These are phyloP conservation scores for Hyaloperonospora brassicae DNA, from an alignment of 352 stramenopile genomes.

Conservation along the genomic window DNA sequence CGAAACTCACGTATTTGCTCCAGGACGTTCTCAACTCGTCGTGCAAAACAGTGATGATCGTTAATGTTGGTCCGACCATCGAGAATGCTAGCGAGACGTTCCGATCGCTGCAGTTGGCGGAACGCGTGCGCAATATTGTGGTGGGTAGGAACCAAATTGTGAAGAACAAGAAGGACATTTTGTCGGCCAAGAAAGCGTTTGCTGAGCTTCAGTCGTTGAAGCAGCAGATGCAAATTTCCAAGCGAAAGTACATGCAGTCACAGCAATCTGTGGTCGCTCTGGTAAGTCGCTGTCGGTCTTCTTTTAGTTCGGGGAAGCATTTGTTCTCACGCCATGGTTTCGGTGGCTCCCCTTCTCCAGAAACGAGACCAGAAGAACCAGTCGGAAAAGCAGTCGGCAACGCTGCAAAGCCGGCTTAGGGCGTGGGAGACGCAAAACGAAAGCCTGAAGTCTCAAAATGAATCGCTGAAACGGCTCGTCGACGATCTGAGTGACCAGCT, in stretches of 20 bases:
- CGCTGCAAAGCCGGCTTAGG: slow-evolving; percentile 75
- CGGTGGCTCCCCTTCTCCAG: slow-evolving; percentile 36
- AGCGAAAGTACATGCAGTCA: slow-evolving; percentile 78
- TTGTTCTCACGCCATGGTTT: slow-evolving; percentile 31
- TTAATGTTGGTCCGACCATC: slow-evolving; percentile 82
- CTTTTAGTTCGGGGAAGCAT: slow-evolving; percentile 24
- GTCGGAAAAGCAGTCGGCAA: slow-evolving; percentile 80
- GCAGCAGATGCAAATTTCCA: slow-evolving; percentile 84
- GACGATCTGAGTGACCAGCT: slow-evolving; percentile 62
- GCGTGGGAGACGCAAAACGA: slow-evolving; percentile 63
- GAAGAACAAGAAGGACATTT: slow-evolving; percentile 79
- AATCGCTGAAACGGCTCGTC: slow-evolving; percentile 57
- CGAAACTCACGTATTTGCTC: slow-evolving; percentile 96
- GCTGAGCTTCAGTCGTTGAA: slow-evolving; percentile 92
- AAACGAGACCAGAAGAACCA: slow-evolving; percentile 91
- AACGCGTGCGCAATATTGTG: slow-evolving; percentile 73
- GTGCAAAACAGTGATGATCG: slow-evolving; percentile 93
- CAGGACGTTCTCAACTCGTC: slow-evolving; percentile 88
- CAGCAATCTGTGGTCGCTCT: slow-evolving; percentile 88
- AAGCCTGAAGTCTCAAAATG: slow-evolving; percentile 52
- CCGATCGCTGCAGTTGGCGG: slow-evolving; percentile 83
- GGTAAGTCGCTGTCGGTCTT: slow-evolving; percentile 57
- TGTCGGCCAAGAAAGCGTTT: slow-evolving; percentile 90
- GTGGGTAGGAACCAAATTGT: slow-evolving; percentile 72
- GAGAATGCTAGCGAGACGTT: slow-evolving; percentile 81